phyloP scores from a whole-genome alignment of 2,329 filamentous ascomycete genomes.

The Byssoonygena ceratinophila region DNA sequence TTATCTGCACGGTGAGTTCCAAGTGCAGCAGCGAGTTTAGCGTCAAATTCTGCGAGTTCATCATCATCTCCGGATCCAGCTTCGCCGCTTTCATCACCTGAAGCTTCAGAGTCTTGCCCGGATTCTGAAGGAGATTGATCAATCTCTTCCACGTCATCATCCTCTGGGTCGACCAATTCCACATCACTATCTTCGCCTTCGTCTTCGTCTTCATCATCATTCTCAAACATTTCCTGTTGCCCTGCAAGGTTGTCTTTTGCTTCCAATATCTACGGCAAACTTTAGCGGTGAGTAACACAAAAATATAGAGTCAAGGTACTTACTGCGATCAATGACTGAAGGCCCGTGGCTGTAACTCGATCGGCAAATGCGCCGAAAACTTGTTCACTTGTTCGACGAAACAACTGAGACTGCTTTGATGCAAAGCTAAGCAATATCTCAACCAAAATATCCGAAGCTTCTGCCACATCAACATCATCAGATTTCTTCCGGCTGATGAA shows the following conservation, averaged over 20 bases:
- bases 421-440: slow-evolving; percentile 87
- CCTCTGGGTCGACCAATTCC: slow-evolving; percentile 26
- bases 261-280: slow-evolving; percentile 56
- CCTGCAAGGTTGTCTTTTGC: slow-evolving; percentile 73
- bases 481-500: slow-evolving; percentile 44
- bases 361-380: slow-evolving; percentile 75
- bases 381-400: slow-evolving; percentile 76
- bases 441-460: slow-evolving; percentile 59
- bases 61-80: slow-evolving; percentile 17
- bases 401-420: slow-evolving; percentile 70
- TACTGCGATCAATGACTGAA: slow-evolving; percentile 51
- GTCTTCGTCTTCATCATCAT: slow-evolving; percentile 47
- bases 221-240: slow-evolving; percentile 75
- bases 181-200: slow-evolving; percentile 25
- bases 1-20: slow-evolving; percentile 55
- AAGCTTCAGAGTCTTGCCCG: slow-evolving; percentile 27
- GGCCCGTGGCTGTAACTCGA: slow-evolving; percentile 60
- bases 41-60: slow-evolving; percentile 16
- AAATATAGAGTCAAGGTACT: background rate
- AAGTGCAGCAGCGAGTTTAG: slow-evolving; percentile 65
- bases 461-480: slow-evolving; percentile 41
- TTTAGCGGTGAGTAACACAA: slow-evolving; percentile 19
- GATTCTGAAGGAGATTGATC: slow-evolving; percentile 59
- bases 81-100: slow-evolving; percentile 23
- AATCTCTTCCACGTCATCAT: slow-evolving; percentile 18